Percentiles rank a stretch among this genome's conserved stretches.
Evolutionary conservation across 2,329 filamentous ascomycete genomes (phyloP).

Genomic region (Parastagonospora avenae): DNA sequence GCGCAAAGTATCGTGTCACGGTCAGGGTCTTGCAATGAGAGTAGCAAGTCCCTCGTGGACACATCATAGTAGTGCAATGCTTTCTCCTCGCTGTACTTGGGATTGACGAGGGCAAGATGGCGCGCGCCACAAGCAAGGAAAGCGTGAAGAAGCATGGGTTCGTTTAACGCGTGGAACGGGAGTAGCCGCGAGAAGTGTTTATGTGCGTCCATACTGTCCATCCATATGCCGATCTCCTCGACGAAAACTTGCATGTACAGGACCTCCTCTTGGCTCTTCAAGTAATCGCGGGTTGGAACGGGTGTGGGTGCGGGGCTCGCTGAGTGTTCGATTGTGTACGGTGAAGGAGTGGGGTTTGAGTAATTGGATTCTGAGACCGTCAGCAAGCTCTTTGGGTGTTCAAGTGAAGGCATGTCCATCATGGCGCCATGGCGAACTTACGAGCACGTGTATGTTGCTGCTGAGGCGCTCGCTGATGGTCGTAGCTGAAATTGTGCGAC

Average conservation of each 20-base stretch:
- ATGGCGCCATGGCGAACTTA: conserved; percentile 9
- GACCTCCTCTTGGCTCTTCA: conserved; percentile 77
- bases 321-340: conserved; percentile 30
- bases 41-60: conserved; percentile 77
- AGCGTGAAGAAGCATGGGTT: conserved; percentile 88
- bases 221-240: conserved; percentile 88
- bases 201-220: conserved; percentile 85
- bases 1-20: conserved; percentile 84
- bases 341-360: conserved; percentile 31
- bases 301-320: conserved; percentile 26
- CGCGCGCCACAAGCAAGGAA: conserved; percentile 87
- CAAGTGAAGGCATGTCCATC: background rate
- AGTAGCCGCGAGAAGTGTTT: conserved; percentile 86
- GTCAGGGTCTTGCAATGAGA: conserved; percentile 80
- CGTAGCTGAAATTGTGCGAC: conserved; percentile 46
- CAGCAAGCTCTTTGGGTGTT: conserved; percentile 5
- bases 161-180: conserved; percentile 80
- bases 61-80: conserved; percentile 84
- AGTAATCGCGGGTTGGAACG: conserved; percentile 60
- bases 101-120: conserved; percentile 74
- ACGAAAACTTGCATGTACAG: conserved; percentile 92
- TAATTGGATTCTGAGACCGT: conserved; percentile 25
- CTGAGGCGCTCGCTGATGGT: conserved; percentile 34
- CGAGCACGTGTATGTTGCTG: conserved; percentile 28
- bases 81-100: conserved; percentile 74